A percentile compares a stretch with the other conserved stretches of the same genome.
Evolutionary conservation across 2,329 filamentous ascomycete species (phyloP).

Genomic region (Curvularia eragrostidis): DNA sequence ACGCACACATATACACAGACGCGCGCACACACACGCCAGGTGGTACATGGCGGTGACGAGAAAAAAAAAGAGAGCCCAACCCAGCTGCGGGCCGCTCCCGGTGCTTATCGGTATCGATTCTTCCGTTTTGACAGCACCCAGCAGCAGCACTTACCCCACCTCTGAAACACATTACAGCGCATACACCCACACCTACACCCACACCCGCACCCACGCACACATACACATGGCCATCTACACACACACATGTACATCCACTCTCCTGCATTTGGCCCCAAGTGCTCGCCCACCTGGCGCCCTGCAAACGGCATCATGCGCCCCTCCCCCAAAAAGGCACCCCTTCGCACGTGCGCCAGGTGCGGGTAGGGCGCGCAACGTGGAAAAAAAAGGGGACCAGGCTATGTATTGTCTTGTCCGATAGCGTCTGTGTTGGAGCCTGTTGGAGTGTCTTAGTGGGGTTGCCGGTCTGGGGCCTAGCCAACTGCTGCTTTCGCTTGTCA

Average conservation of each 20-base stretch:
- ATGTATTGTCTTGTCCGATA: not conserved
- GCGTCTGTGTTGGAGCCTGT: not conserved
- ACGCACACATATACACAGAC: constrained; percentile 2
- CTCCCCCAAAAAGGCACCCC: not conserved
- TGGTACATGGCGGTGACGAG: not conserved
- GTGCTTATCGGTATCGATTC: constrained; percentile 11
- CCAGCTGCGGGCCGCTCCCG: constrained; percentile 32
- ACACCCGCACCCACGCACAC: not conserved
- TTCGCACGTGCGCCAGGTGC: constrained; percentile 12
- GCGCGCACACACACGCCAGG: constrained; percentile 1
- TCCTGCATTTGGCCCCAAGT: not conserved
- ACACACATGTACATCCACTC: not conserved
- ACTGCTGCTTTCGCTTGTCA: not conserved
- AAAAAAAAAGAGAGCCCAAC: constrained; percentile 17
- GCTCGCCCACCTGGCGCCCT: not conserved
- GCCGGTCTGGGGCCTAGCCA: not conserved
- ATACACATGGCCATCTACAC: not conserved
- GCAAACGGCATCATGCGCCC: constrained; percentile 10
- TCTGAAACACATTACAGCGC: not conserved
- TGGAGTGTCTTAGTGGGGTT: not conserved
- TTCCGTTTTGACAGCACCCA: not conserved
- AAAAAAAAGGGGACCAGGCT: constrained; percentile 9
- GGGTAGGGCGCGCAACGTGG: constrained; percentile 14
- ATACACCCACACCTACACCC: not conserved
- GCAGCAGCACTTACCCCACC: not conserved